phyloP scores from a whole-genome alignment of 2,329 filamentous ascomycete genomes.

The Fusarium duplospermum region DNA sequence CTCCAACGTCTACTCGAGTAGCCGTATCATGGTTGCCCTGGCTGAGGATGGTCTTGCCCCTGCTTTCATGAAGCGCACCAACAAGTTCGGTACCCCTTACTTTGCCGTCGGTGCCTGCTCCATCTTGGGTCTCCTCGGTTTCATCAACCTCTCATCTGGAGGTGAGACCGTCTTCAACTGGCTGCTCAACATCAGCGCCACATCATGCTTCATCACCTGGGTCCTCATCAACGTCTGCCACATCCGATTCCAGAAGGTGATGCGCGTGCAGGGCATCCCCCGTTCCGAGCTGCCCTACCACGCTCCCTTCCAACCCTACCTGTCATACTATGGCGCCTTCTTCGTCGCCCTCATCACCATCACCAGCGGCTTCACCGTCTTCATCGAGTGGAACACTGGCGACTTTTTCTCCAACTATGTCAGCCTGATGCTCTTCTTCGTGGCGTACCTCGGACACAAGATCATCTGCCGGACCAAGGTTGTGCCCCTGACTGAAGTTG shows the following conservation, averaged over 20 bases:
- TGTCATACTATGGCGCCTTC: constrained; percentile 74
- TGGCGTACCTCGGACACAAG: constrained; percentile 72
- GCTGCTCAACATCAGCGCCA: constrained; percentile 77
- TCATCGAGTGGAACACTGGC: constrained; percentile 70
- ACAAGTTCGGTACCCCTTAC: constrained; percentile 71
- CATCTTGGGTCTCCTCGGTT: constrained; percentile 71
- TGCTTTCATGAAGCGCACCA: constrained; percentile 68
- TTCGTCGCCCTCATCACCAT: constrained; percentile 73
- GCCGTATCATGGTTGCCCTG: constrained; percentile 74
- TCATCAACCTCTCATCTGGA: constrained; percentile 71
- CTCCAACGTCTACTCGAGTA: constrained; percentile 80
- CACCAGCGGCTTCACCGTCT: constrained; percentile 76
- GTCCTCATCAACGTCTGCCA: constrained; percentile 73
- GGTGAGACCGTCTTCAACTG: constrained; percentile 75
- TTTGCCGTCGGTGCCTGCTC: constrained; percentile 66
- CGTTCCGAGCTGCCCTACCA: constrained; percentile 70
- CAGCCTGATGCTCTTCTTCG: constrained; percentile 72
- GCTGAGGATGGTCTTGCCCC: constrained; percentile 74
- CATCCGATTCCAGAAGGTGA: constrained; percentile 72
- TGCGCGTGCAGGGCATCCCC: constrained; percentile 66
- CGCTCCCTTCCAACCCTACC: constrained; percentile 71
- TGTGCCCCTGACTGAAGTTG: constrained; percentile 51
- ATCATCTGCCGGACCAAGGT: constrained; percentile 54
- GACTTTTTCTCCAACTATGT: constrained; percentile 74
- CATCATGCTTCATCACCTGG: constrained; percentile 79